phyloP scores from a whole-genome alignment of 352 stramenopile species.

The Saprolegnia parasitica region DNA sequence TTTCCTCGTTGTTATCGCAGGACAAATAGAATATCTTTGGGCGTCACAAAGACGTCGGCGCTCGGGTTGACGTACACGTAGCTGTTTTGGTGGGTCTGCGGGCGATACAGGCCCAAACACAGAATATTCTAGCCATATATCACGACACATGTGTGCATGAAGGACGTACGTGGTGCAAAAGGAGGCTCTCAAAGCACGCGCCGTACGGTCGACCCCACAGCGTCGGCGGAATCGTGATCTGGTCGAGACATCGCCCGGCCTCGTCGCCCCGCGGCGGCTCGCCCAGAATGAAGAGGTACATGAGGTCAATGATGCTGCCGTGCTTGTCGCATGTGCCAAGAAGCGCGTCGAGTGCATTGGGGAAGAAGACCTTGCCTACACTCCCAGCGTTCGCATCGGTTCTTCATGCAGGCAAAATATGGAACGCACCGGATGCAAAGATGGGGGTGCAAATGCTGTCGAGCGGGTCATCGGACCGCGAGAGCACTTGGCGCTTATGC shows the following conservation, averaged over 20 bases:
- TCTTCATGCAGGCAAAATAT: no score
- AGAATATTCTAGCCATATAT: constrained; percentile 42
- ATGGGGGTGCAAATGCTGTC: constrained; percentile 27
- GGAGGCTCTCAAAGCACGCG: constrained; percentile 13
- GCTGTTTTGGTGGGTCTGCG: constrained; percentile 36
- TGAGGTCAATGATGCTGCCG: constrained; percentile 56
- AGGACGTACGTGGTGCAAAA: constrained; percentile 7
- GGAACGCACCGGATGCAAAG: constrained; percentile 23
- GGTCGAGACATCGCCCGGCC: constrained; percentile 39
- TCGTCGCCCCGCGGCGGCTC: constrained; percentile 17
- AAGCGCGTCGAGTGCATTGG: constrained; percentile 67
- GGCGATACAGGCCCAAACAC: constrained; percentile 53
- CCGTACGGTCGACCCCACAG: constrained; percentile 58
- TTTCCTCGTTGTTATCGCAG: constrained; percentile 34
- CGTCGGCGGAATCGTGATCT: constrained; percentile 46
- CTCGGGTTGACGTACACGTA: constrained; percentile 63
- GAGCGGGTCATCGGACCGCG: constrained; percentile 21
- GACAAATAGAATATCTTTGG: constrained; percentile 63
- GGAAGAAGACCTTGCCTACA: constrained; percentile 57
- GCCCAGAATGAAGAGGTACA: constrained; percentile 58
- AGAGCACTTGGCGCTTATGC: constrained; percentile 23
- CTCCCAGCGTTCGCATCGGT: no score
- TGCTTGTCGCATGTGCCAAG: constrained; percentile 58
- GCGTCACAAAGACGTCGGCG: constrained; percentile 51
- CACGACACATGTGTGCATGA: constrained; percentile 14